phyloP scores from a whole-genome alignment of 306 rosid genomes.

The Luffa aegyptiaca region DNA sequence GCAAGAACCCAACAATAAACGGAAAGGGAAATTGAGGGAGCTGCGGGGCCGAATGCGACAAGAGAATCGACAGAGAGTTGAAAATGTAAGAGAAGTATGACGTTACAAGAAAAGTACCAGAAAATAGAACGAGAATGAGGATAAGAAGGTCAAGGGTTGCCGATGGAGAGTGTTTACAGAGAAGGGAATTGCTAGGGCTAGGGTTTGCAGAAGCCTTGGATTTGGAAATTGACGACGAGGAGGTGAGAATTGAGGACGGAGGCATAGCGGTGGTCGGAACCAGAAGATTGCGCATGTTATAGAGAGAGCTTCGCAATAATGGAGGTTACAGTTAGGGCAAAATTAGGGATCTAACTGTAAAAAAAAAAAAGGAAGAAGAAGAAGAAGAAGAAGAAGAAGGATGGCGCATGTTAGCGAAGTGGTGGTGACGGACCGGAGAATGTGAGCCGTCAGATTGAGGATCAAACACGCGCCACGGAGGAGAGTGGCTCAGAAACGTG shows the following conservation, averaged over 20 bases:
- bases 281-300: conserved; percentile 42
- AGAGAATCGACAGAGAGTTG: conserved; percentile 72
- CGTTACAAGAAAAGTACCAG: conserved; percentile 70
- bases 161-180: conserved; percentile 72
- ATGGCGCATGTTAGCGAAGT: conserved; percentile 9
- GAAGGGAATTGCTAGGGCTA: conserved; percentile 25
- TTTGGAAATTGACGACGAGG: conserved; percentile 27
- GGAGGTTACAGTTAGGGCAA: not conserved
- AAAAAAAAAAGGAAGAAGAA: not conserved
- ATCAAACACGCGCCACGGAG: not conserved
- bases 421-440: conserved; percentile 9
- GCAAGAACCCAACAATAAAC: conserved; percentile 37
- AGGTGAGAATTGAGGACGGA: conserved; percentile 28
- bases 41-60: conserved; percentile 30
- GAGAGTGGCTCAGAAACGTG: conserved; percentile 5
- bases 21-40: conserved; percentile 28
- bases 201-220: conserved; percentile 30
- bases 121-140: conserved; percentile 66
- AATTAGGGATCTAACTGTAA: not conserved
- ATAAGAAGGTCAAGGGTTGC: conserved; percentile 86
- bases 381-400: not conserved
- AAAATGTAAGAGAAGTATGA: conserved; percentile 88
- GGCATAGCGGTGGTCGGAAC: conserved; percentile 22
- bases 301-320: conserved; percentile 3
- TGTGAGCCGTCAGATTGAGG: not conserved